phyloP scores from a whole-genome alignment of 1,284 basidiomycete species.

The Heterobasidion occidentale region DNA sequence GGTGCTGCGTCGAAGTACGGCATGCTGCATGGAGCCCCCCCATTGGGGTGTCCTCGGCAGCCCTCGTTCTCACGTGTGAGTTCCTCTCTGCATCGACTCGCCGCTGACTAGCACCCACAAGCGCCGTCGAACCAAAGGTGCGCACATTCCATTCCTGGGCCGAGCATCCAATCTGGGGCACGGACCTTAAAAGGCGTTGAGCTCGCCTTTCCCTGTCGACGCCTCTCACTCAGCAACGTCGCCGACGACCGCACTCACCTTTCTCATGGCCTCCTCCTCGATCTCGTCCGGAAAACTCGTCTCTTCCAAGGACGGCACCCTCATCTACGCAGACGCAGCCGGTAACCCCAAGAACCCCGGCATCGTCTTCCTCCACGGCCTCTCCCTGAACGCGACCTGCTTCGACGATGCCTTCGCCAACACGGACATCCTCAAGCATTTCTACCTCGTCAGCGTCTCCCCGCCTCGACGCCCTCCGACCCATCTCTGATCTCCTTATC shows the following conservation, averaged over 20 bases:
- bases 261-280: background rate
- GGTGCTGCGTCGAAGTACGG: no score
- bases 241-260: background rate
- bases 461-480: background rate
- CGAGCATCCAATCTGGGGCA: no score
- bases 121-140: no score
- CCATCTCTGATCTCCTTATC: background rate
- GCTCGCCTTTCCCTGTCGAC: no score
- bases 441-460: background rate
- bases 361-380: background rate
- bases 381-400: background rate
- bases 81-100: no score
- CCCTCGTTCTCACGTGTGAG: no score
- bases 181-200: no score
- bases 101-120: no score
- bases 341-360: background rate
- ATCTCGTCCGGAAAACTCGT: background rate
- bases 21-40: no score
- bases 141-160: no score
- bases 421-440: background rate
- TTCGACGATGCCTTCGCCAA: background rate
- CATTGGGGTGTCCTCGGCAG: no score
- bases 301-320: background rate
- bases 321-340: background rate
- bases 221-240: no score